phyloP scores from a whole-genome alignment of 345 rosid genomes.

The Salix brachista region DNA sequence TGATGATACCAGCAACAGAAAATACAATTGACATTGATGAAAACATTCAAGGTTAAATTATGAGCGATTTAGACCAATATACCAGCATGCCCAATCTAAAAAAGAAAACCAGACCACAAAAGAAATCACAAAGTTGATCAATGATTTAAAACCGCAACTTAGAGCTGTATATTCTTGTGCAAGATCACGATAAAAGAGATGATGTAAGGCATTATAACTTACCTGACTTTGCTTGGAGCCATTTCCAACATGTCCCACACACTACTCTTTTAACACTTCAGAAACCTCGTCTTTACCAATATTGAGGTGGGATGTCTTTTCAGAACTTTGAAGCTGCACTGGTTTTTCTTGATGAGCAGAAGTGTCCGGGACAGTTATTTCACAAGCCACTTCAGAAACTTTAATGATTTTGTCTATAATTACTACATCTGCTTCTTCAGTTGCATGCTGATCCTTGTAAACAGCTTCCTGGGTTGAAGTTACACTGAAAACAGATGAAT shows the following conservation, averaged over 20 bases:
- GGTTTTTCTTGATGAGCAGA: conserved; percentile 30
- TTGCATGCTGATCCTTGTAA: conserved; percentile 38
- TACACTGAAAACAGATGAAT: conserved; percentile 26
- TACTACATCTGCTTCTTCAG: conserved; percentile 31
- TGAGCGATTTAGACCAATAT: background rate
- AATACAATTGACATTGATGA: background rate
- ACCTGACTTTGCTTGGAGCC: conserved; percentile 22
- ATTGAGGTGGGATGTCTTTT: conserved; percentile 14
- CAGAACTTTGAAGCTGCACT: conserved; percentile 27
- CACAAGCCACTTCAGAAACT: conserved; percentile 42
- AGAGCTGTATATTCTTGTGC: background rate
- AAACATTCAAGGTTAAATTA: background rate
- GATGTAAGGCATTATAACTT: background rate
- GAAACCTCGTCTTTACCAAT: conserved; percentile 9
- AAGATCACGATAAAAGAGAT: background rate
- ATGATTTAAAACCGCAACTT: background rate
- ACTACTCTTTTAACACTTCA: conserved; percentile 16
- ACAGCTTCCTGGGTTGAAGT: conserved; percentile 30
- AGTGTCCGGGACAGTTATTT: conserved; percentile 29
- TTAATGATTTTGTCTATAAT: conserved; percentile 41
- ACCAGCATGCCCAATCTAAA: background rate
- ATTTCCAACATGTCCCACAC: conserved; percentile 9
- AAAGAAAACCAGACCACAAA: background rate
- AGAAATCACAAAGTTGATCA: background rate
- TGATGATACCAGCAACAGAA: background rate